phyloP scores from a whole-genome alignment of 2,329 filamentous ascomycete species.

The Trichoderma sp. region DNA sequence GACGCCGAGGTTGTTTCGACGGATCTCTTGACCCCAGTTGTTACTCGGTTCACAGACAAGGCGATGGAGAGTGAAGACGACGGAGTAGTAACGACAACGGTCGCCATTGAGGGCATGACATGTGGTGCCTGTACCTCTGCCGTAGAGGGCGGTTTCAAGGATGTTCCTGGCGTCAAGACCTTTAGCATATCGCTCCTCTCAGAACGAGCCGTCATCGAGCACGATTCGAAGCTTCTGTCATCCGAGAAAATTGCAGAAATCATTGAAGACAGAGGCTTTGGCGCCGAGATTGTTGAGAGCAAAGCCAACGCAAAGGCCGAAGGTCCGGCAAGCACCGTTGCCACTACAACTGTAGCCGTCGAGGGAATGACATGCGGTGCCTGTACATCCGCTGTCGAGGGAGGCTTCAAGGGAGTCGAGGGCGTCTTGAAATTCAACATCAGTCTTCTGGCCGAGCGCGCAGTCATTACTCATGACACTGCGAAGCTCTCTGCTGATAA shows the following conservation, averaged over 20 bases:
- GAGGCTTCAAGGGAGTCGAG: conserved; percentile 73
- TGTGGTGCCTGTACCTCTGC: conserved; percentile 88
- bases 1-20: conserved; percentile 87
- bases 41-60: conserved; percentile 41
- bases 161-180: conserved; percentile 69
- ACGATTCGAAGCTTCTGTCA: conserved; percentile 62
- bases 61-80: conserved; percentile 42
- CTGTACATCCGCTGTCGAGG: conserved; percentile 89
- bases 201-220: conserved; percentile 82
- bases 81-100: conserved; percentile 65
- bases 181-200: conserved; percentile 84
- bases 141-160: conserved; percentile 77
- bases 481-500: conserved; percentile 68
- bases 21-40: conserved; percentile 63
- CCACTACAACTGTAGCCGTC: conserved; percentile 82
- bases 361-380: conserved; percentile 98
- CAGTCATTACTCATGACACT: conserved; percentile 82
- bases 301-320: conserved; percentile 34
- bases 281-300: conserved; percentile 75
- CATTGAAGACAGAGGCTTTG: conserved; percentile 76
- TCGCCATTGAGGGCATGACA: conserved; percentile 85
- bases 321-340: conserved; percentile 46
- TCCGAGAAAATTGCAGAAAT: conserved; percentile 57
- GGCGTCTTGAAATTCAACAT: conserved; percentile 91
- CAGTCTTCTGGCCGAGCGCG: conserved; percentile 87